Evolutionary conservation across 176 grass and related monocot genomes (phyloP), one percentile per base, ranked within the genome.

Genomic region (Rhynchospora pubera): DNA sequence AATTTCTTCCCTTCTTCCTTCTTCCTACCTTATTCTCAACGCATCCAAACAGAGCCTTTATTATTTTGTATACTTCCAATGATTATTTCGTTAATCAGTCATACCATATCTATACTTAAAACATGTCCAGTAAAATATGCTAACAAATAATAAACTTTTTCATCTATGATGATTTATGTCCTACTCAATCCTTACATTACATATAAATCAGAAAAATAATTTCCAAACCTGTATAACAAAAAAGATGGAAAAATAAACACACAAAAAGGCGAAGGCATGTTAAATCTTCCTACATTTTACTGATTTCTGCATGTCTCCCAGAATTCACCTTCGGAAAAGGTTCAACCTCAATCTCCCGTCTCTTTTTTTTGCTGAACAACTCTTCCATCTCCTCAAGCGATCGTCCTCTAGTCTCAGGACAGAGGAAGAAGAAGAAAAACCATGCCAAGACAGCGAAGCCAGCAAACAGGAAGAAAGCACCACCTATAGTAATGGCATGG

Each of bases 331-430:
- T 74, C 52, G 11, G 6, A 53, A 28, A 12, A 53, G 22, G 46
- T 53, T 75, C 48, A 30, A 30, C 26, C 23, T 76, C 71, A 23
- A 3, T 55, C 62, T 11, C n/a, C 50, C 23, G 45, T 79, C 32
- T 5, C 7, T 21, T 62, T 61, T 16, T 87, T 16, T 87, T 87
- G 12, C 89, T 88, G 28, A 97, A 97, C 45, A 97, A 88, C 64
- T 85, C 57, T 84, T 90, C 74, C 56, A 92, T 91, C 59, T 97
- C 62, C 91, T 97, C 94, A 12, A 97, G 22, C 51, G 60, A 89
- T 65, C 56, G 84, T 34, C 91, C 94, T 60, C 79, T 75, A 67
- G 94, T 97, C 89, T 97, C 94, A 63, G 94, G 94, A n/a, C 91
- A 89, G 79, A 83, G 85, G 69, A 87, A 82, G 74, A 75, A 93